Base-by-base conservation (phyloP, 208 protist genomes). In the Leishmania turanica region DNA sequence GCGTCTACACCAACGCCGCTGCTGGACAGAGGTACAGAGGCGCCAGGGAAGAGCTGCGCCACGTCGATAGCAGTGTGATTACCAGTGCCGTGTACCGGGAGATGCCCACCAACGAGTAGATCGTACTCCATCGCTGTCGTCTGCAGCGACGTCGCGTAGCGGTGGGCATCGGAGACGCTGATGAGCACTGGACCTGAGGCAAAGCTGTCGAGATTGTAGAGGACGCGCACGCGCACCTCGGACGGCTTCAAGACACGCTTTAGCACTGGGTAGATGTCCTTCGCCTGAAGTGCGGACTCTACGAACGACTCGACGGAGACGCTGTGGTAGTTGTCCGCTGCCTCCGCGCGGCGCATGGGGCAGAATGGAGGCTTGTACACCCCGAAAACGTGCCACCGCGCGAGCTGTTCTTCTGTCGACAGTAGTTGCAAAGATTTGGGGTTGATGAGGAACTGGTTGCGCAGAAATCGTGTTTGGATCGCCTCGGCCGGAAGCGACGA, bases 351-450 rank as follows among this genome's bases (percentile, higher is more conserved):
- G 9, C 92, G 91, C 95, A 97, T 97, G 13, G 95, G 95, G 79
- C 95, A 97, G 79, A 97, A 97, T 0, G 95, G 89, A 0, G 95
- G 95, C 84, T 97, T 97, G 87, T 96, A 97, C 11, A 97, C 82
- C 1, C 91, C 93, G 75, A 96, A 97, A 2, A 85, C 60, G 72
- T 85, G 79, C 78, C 87, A 96, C 13, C 89, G 88, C 13, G 70
- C 60, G 6, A 97, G 84, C 3, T 84, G 77, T 5, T 83, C 68
- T 17, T 89, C 84, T 40, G 83, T 82, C 15, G 53, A 58, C 31
- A 94, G 66, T 3, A 94, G 84, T 21, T 82, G 85, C 2, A 97
- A 84, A 5, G 92, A 85, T 53, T 96, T 96, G 34, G 95, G 95
- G 79, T 77, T 91, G 58, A 97, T 92, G 60, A 97, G 89, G 78